Base-by-base conservation (phyloP, 768 basidiomycete genomes). In the Trichaptum fuscoviolaceum region DNA sequence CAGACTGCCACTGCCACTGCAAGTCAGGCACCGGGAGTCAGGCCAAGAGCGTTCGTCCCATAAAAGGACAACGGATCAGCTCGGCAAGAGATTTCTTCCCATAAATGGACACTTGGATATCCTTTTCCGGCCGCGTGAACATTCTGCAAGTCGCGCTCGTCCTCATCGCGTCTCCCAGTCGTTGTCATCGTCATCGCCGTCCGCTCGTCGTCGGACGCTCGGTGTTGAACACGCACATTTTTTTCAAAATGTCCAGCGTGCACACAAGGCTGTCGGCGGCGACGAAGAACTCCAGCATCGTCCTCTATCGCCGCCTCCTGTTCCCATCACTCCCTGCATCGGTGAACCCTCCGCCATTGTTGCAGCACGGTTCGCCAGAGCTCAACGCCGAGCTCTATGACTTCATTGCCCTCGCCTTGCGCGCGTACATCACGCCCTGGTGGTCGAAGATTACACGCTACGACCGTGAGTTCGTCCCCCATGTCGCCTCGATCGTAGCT, bases 391-490 rank as follows among this genome's bases (percentile, higher is more conserved):
- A 91, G 72, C 75, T 91, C 5, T 93, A 94, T 72, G 90, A 94
- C 76, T 81, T 93, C 66, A 80, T 93, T 35, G 92, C 93, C 0
- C 87, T 94, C 66, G 84, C 87, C 10, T 82, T 95, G 25, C 84
- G 93, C 35, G 92, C 92, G 7, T 90, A 83, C 71, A 85, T 95
- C 42, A 85, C 87, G 61, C 89, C 91, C 1, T 95, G 93, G 93
- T 95, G 93, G 91, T 82, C 89, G 35, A 91, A 87, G 71, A 82
- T 95, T 64, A 85, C 92, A 0, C 84, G 90, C 67, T 91, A 92
- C 68, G 93, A 95, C 83, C 92, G 86, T 72, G 88, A 92, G 65
- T 83, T 95, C 66, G 83, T 93, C 27, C 89, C 91, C 25, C 85
- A 90, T 69, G 85, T 93, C 63, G 82, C 88, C 0, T 75, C 73